Base-by-base conservation (phyloP, 2,329 filamentous ascomycete genomes). In the Dactylellina leptospora region DNA sequence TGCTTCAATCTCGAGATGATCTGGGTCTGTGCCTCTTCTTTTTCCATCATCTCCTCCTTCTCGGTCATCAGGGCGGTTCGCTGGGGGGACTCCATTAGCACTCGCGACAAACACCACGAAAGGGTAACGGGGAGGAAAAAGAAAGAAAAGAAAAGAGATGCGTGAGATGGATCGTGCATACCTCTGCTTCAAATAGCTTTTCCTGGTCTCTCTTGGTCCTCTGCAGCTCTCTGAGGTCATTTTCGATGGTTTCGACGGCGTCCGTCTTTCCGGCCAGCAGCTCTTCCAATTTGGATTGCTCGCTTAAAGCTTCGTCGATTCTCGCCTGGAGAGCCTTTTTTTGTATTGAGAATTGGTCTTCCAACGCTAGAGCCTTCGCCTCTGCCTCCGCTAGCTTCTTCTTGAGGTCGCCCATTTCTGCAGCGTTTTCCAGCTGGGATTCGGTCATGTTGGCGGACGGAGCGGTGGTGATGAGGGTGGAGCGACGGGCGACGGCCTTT, bases 1-100 rank as follows among this genome's bases (percentile, higher is more conserved):
- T 97, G 93, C 83, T 97, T 97, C 76, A 99, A 83, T 61, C 93
- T 85, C 81, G 96, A 92, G 78, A 97, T 95, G 60, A 93, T 90
- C 66, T 86, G 84, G 80, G 96, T 91, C 85, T 97, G 88, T 80
- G 96, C 92, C 78, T 96, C 92, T 78, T 97, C 92, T 64, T 89
- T 86, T 76, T 89, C 89, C 60, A 86, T 84, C 80, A 93, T 89
- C 76, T 96, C 91, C 75, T 97, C 93, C 82, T 96, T 95, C 80
- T 97, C 93, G 58, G 36, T 75, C 69, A 61, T 74, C 70, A 50
- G 74, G 69, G 48, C 54, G 71, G 47, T 75, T 76, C 76, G 76
- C 44, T 66, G 54, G 40, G 27, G 55, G 23, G 58, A 18, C 18
- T 74, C 54, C 74, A 70, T 61, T 48, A 74, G 36, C 42, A 50